Conservation (phyloP, 225 moss, liverwort and hornwort species). For the Physcomitrium patens region DNA sequence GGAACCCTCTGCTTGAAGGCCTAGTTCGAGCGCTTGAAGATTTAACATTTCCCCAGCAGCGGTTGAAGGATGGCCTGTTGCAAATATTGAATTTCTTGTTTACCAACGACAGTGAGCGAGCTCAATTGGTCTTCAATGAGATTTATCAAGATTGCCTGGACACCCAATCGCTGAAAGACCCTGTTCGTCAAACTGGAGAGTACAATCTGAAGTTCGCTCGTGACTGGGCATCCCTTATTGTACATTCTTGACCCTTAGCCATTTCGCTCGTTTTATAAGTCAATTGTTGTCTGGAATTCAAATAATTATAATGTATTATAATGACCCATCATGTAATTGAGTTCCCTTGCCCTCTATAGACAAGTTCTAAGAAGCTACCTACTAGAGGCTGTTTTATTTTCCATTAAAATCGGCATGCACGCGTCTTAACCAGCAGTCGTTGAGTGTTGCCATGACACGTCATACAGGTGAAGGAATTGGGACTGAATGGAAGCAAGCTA, state of each 20-base stretch:
- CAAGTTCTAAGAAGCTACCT: slow-evolving; percentile 14
- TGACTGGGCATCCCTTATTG: slow-evolving; percentile 72
- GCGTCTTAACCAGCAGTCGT: background rate
- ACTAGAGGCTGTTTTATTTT: background rate
- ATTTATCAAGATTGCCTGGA: slow-evolving; percentile 76
- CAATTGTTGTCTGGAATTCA: too few species aligned
- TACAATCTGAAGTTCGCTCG: slow-evolving; percentile 90
- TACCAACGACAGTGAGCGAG: slow-evolving; percentile 47
- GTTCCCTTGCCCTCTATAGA: background rate
- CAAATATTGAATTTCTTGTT: slow-evolving; percentile 59
- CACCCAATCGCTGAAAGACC: slow-evolving; percentile 52
- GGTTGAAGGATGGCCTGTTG: slow-evolving; percentile 74
- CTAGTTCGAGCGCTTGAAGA: slow-evolving; percentile 83
- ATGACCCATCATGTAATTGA: background rate
- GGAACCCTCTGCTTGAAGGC: slow-evolving; percentile 57
- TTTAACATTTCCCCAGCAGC: slow-evolving; percentile 90
- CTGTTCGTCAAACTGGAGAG: slow-evolving; percentile 73
- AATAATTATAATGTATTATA: too few species aligned
- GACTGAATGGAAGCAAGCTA: slow-evolving; percentile 70
- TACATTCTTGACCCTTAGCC: slow-evolving; percentile 21
- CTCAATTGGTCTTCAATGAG: slow-evolving; percentile 46
- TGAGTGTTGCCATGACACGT: slow-evolving; percentile 20
- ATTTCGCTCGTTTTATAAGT: background rate
- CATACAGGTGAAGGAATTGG: slow-evolving; percentile 62
- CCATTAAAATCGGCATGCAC: background rate